Evolutionary conservation across 2,329 filamentous ascomycete genomes (phyloP).

Genomic region (Aspergillus aculeatinus): DNA sequence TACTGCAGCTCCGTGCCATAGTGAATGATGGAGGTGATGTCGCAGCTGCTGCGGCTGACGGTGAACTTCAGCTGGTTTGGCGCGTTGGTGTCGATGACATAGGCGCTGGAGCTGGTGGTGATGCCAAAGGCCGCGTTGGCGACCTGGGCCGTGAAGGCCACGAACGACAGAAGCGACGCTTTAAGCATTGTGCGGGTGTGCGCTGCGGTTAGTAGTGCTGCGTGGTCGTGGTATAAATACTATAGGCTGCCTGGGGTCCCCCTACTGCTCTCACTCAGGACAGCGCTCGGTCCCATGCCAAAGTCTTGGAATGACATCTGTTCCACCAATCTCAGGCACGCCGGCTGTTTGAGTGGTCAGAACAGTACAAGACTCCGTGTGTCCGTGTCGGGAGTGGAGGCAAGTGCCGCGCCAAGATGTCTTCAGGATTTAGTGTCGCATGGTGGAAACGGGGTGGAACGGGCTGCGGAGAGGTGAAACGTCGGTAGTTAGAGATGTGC

Average conservation of each 20-base stretch:
- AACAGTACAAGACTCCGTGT: not conserved
- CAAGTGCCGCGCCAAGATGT: too few relatives aligned
- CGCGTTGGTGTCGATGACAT: conserved; percentile 51
- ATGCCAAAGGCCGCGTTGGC: conserved; percentile 31
- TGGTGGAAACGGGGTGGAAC: too few relatives aligned
- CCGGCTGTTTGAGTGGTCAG: too few relatives aligned
- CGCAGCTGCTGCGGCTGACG: conserved; percentile 56
- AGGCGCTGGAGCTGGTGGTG: conserved; percentile 27
- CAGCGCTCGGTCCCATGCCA: not conserved
- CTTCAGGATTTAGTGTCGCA: too few relatives aligned
- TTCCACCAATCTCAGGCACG: conserved; percentile 3
- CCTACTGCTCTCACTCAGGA: too few relatives aligned
- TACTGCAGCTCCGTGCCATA: conserved; percentile 61
- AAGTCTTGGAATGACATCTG: not conserved
- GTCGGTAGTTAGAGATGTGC: too few relatives aligned
- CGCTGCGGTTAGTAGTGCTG: too few relatives aligned
- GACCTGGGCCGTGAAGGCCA: conserved; percentile 23
- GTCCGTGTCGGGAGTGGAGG: not conserved
- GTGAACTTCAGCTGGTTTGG: conserved; percentile 53
- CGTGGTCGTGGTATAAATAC: too few relatives aligned
- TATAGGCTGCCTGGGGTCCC: too few relatives aligned
- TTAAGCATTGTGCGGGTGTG: too few relatives aligned
- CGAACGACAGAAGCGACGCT: conserved; percentile 16
- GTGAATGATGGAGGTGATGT: conserved; percentile 64
- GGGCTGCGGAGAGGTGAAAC: not conserved